Evolutionary conservation across 106 monocot species (phyloP).

Genomic region (Iris macrosiphon): DNA sequence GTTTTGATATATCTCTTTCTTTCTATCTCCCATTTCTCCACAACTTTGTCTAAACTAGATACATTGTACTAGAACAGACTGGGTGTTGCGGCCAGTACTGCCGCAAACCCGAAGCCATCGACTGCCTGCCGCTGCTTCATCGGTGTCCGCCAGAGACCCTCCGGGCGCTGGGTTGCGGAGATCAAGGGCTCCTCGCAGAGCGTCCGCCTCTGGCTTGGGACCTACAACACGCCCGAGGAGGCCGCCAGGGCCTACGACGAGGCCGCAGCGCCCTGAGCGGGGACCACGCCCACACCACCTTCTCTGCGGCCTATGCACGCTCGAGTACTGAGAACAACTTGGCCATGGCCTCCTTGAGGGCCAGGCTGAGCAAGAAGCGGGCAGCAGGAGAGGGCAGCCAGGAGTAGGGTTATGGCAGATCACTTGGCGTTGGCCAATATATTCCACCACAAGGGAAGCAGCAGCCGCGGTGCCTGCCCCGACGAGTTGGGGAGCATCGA

Average conservation of each 20-base stretch:
- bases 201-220: conserved; percentile 54
- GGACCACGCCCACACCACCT: conserved; percentile 40
- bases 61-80: too few species aligned
- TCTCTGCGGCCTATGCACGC: not conserved
- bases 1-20: too few species aligned
- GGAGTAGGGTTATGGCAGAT: conserved; percentile 18
- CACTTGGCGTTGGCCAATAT: conserved; percentile 27
- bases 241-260: conserved; percentile 45
- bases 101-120: not conserved
- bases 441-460: conserved; percentile 8
- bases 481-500: not conserved
- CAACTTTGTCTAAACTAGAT: too few species aligned
- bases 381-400: conserved; percentile 7
- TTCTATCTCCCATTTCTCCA: too few species aligned
- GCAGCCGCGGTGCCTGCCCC: not conserved
- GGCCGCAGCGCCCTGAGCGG: conserved; percentile 37
- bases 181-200: conserved; percentile 50
- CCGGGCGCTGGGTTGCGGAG: conserved; percentile 54
- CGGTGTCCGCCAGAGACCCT: conserved; percentile 43
- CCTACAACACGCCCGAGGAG: conserved; percentile 44
- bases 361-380: conserved; percentile 21
- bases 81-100: too few species aligned
- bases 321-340: too few species aligned
- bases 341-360: conserved; percentile 1
- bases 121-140: conserved; percentile 19